These are phyloP conservation scores for Leccinum insigne DNA, from an alignment of 1,284 basidiomycete genomes.

Conservation along the genomic window DNA sequence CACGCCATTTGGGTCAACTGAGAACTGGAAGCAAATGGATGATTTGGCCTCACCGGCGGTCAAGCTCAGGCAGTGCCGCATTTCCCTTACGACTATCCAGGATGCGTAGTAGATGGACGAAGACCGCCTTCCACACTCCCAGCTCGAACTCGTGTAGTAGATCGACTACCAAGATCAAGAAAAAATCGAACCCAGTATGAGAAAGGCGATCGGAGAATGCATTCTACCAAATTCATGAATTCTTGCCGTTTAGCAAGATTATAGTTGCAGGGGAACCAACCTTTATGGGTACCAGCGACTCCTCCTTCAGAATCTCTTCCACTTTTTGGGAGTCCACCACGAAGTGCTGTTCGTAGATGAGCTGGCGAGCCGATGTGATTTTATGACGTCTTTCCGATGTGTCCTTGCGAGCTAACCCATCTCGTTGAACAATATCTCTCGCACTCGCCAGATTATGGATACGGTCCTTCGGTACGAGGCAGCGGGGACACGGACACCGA, in stretches of 20 bases:
- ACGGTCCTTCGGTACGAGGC: not conserved
- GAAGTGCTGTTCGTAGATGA: not conserved
- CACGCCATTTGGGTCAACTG: not conserved
- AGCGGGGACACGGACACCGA: not conserved
- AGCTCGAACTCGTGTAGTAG: not conserved
- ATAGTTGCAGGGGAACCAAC: not conserved
- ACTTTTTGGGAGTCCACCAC: not conserved
- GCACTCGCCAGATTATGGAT: not conserved
- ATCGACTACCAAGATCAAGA: not conserved
- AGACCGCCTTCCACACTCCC: not conserved
- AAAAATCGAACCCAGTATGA: not conserved
- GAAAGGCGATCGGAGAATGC: not conserved
- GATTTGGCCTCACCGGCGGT: not conserved
- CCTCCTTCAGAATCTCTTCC: not conserved
- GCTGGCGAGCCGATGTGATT: not conserved
- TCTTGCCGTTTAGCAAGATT: too few relatives aligned
- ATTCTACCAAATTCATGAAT: not conserved
- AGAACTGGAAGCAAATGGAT: not conserved
- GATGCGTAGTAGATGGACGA: not conserved
- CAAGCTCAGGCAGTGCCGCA: not conserved
- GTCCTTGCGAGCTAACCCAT: not conserved
- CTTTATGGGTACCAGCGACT: not conserved
- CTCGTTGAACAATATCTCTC: not conserved
- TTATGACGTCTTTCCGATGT: not conserved
- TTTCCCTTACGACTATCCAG: not conserved